Base-by-base conservation (phyloP, 1,284 basidiomycete species). In the Austroboletus niveus region DNA sequence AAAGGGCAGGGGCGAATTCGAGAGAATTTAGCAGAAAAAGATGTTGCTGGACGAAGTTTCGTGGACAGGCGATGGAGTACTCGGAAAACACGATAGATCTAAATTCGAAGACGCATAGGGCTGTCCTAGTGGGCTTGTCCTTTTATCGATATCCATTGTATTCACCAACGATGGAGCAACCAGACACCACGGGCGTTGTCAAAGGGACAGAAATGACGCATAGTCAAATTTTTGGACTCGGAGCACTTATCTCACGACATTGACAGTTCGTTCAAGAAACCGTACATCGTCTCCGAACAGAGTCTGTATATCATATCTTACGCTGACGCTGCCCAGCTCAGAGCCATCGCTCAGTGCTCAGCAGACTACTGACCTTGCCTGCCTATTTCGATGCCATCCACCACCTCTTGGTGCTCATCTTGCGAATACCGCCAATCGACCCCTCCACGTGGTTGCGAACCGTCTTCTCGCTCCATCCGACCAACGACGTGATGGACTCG, bases 391-490 rank as follows among this genome's bases (percentile, higher is more conserved):
- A 73, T 17, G 76, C 80, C 8, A 72, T 77, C 17, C 80, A 77
- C 38, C 70, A 70, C 39, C 69, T 89, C 15, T 70, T 90, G 22
- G 73, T 76, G 0, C 64, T 89, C 46, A 75, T 86, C 42, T 72
- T 89, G 14, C 85, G 84, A 61, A 85, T 89, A 43, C 87, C 86
- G 0, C 87, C 87, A 15, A 64, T 86, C 14, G 1, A 78, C 17
- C 17, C 17, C 17, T 17, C 17, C 17, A 17, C 17, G 2, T 71
- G 80, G 10, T 72, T 89, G 9, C 79, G 88, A 8, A 82, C 74
- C 5, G 74, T 79, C 2, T 79, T 83, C 52, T 74, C 89, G 17
- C 79, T 90, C 29, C 82, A 81, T 22, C 72, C 89, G n/a, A 87
- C 85, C 2, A 80, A 10, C 17, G 17, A 17, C 17, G 17, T 17